A percentile compares a stretch with the other conserved stretches of the same genome.
phyloP scores from a whole-genome alignment of 495 filamentous ascomycete species.

The Penicillium turbatum region DNA sequence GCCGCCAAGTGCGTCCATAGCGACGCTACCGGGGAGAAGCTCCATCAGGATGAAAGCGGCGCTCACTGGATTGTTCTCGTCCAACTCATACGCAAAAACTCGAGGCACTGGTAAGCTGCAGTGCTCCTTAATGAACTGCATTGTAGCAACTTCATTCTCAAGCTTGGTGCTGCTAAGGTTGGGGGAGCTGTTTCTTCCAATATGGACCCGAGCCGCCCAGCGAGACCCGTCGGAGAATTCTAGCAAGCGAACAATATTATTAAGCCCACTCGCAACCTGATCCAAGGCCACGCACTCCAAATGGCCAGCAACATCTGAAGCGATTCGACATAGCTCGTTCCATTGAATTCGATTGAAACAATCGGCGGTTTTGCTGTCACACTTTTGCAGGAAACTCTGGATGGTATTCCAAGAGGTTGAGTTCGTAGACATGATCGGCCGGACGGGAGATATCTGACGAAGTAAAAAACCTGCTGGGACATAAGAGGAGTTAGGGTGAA shows the following conservation, averaged over 20 bases:
- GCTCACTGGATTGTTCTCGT: not conserved
- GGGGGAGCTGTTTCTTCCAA: not conserved
- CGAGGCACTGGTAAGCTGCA: constrained; percentile 1
- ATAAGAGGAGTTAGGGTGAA: no score
- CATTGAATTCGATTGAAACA: constrained; percentile 2
- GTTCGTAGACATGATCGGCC: not conserved
- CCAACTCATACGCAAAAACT: constrained; percentile 8
- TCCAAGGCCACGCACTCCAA: not conserved
- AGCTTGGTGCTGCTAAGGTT: not conserved
- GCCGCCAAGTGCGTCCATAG: constrained; percentile 12
- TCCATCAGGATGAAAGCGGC: constrained; percentile 13
- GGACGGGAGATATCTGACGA: no score
- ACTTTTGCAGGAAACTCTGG: not conserved
- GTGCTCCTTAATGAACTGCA: constrained; percentile 7
- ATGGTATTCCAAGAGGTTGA: constrained; percentile 1
- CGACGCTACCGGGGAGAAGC: constrained; percentile 6
- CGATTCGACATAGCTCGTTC: not conserved
- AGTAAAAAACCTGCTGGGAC: no score
- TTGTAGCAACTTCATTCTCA: constrained; percentile 6
- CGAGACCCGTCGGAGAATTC: not conserved
- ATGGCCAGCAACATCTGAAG: not conserved
- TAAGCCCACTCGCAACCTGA: not conserved
- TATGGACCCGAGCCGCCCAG: constrained; percentile 1
- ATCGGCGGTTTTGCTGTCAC: constrained; percentile 1
- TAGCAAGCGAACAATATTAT: constrained; percentile 4